Conservation (phyloP, 2,329 filamentous ascomycete genomes). For the Bimuria novae-zelandiae region DNA sequence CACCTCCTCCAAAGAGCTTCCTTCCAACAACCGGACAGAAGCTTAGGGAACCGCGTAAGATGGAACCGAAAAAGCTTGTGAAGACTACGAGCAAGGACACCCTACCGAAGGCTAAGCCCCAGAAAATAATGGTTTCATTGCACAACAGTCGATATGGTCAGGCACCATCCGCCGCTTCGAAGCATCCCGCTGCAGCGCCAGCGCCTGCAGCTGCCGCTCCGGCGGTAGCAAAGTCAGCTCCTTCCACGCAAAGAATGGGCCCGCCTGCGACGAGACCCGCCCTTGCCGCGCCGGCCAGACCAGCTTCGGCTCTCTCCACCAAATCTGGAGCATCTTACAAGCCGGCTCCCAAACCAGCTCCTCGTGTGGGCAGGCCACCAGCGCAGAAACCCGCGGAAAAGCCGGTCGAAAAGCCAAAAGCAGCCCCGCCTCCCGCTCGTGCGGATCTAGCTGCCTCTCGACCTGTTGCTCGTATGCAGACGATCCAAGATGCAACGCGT, state of each 20-base stretch:
- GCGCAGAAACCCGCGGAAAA: slow-evolving; percentile 63
- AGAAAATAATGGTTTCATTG: slow-evolving; percentile 67
- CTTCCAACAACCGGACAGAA: slow-evolving; percentile 59
- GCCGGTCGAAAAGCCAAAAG: slow-evolving; percentile 72
- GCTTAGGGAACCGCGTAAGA: slow-evolving; percentile 55
- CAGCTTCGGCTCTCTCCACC: slow-evolving; percentile 33
- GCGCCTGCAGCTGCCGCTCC: slow-evolving; percentile 50
- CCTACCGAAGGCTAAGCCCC: slow-evolving; percentile 63
- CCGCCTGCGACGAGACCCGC: slow-evolving; percentile 62
- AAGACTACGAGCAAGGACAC: slow-evolving; percentile 64
- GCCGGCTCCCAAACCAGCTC: slow-evolving; percentile 30
- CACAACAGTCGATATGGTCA: slow-evolving; percentile 56
- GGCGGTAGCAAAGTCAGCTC: slow-evolving; percentile 23
- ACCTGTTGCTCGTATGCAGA: slow-evolving; percentile 64
- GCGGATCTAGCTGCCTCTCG: slow-evolving; percentile 57
- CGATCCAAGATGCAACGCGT: slow-evolving; percentile 64
- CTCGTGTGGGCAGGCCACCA: slow-evolving; percentile 38
- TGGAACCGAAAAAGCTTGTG: slow-evolving; percentile 51
- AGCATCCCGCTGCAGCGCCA: slow-evolving; percentile 55
- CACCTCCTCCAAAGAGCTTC: slow-evolving; percentile 59
- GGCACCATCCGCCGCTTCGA: slow-evolving; percentile 22
- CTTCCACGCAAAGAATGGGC: slow-evolving; percentile 28
- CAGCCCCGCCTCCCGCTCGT: slow-evolving; percentile 44
- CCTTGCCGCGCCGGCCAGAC: slow-evolving; percentile 31
- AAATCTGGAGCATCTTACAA: slow-evolving; percentile 28